These are phyloP conservation scores for Podospora appendiculata DNA, from an alignment of 495 filamentous ascomycete species.

Conservation along the genomic window DNA sequence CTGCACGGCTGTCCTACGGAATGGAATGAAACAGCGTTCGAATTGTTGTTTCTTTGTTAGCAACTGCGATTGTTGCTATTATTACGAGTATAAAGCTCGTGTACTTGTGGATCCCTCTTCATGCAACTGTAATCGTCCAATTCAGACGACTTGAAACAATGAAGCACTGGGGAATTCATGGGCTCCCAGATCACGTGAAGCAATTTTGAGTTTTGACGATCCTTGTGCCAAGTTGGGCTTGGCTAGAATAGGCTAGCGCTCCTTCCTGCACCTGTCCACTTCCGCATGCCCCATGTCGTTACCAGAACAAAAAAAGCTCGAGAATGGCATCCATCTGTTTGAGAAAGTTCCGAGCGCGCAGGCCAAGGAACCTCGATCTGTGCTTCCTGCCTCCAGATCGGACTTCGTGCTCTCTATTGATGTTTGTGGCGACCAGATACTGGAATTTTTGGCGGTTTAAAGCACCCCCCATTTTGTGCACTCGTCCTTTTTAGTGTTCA, in stretches of 20 bases:
- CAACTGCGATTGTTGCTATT: too few relatives aligned
- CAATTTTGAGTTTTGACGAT: not conserved
- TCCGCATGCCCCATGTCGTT: not conserved
- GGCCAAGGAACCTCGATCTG: not conserved
- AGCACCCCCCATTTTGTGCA: not conserved
- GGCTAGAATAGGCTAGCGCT: not conserved
- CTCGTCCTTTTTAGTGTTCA: not conserved
- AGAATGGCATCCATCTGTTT: not conserved
- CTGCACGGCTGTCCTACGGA: too few relatives aligned
- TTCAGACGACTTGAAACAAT: not conserved
- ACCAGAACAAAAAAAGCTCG: not conserved
- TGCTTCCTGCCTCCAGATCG: not conserved
- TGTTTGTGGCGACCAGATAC: not conserved
- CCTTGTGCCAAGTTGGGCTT: not conserved
- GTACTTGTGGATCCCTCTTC: not conserved
- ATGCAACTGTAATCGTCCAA: not conserved
- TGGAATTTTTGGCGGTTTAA: not conserved
- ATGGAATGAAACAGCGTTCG: too few relatives aligned
- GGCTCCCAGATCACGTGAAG: not conserved
- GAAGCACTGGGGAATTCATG: not conserved
- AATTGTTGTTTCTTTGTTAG: too few relatives aligned
- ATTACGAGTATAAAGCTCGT: too few relatives aligned
- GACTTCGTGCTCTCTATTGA: too few relatives aligned
- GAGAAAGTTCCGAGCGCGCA: not conserved
- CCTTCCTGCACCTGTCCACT: not conserved